These are phyloP conservation scores for Mucor lusitanicus DNA, from an alignment of 371 early-diverging fungal genomes.

Conservation along the genomic window DNA sequence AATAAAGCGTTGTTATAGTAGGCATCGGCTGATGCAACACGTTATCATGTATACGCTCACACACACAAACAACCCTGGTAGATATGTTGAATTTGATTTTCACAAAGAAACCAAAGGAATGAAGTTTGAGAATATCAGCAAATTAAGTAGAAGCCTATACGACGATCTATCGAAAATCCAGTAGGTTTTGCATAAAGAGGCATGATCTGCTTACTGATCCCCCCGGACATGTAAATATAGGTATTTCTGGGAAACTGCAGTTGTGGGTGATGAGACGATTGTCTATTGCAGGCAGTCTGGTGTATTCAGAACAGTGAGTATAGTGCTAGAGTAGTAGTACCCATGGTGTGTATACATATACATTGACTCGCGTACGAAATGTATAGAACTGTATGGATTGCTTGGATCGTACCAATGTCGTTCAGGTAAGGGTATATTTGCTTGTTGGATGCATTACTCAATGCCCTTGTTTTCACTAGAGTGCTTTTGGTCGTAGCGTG, in stretches of 20 bases:
- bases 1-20: no score
- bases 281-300: constrained; percentile 45
- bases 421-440: constrained; percentile 53
- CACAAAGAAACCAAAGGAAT: constrained; percentile 68
- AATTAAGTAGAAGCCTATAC: constrained; percentile 42
- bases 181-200: constrained; percentile 37
- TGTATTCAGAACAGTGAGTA: constrained; percentile 51
- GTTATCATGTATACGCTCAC: neutral
- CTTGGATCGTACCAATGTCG: constrained; percentile 98
- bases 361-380: neutral
- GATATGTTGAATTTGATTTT: constrained; percentile 95
- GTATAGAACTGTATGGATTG: constrained; percentile 98
- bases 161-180: constrained; percentile 45
- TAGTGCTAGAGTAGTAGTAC: no score
- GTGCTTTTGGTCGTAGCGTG: constrained; percentile 77
- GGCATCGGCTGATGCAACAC: neutral
- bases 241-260: constrained; percentile 46
- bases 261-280: neutral
- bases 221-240: no score
- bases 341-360: no score
- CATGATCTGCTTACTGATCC: no score
- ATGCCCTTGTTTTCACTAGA: constrained; percentile 44
- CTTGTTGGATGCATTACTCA: neutral
- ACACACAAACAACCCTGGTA: neutral
- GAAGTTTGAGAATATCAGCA: constrained; percentile 56